phyloP scores from a whole-genome alignment of 306 rosid genomes.

The Inga laurina region DNA sequence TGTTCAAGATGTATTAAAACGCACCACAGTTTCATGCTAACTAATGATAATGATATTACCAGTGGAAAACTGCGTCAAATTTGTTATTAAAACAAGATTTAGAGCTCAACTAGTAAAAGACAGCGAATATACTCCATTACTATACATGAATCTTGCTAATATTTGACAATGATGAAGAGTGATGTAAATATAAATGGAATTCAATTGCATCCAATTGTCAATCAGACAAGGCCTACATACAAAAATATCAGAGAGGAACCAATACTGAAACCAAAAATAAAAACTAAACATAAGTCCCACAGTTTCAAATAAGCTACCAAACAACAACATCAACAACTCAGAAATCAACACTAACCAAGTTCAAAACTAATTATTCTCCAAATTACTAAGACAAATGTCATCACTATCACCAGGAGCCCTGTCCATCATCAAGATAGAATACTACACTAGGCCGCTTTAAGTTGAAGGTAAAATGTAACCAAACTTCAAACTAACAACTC shows the following conservation, averaged over 20 bases:
- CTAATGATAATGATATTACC: background rate
- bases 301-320: background rate
- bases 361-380: background rate
- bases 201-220: background rate
- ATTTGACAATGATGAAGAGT: background rate
- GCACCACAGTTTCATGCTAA: background rate
- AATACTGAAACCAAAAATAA: background rate
- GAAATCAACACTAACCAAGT: background rate
- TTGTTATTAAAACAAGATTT: background rate
- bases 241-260: background rate
- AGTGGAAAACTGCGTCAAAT: background rate
- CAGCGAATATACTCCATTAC: background rate
- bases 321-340: background rate
- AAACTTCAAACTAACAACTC: background rate
- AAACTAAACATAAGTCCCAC: background rate
- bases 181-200: background rate
- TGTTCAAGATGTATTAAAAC: background rate
- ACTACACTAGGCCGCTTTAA: background rate
- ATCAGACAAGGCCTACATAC: background rate
- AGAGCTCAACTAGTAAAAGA: background rate
- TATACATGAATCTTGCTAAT: background rate
- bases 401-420: background rate
- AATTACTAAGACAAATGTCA: background rate
- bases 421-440: background rate
- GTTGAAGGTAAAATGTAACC: background rate